Conservation (phyloP, 768 basidiomycete species). For the Crassisporium funariophilum region DNA sequence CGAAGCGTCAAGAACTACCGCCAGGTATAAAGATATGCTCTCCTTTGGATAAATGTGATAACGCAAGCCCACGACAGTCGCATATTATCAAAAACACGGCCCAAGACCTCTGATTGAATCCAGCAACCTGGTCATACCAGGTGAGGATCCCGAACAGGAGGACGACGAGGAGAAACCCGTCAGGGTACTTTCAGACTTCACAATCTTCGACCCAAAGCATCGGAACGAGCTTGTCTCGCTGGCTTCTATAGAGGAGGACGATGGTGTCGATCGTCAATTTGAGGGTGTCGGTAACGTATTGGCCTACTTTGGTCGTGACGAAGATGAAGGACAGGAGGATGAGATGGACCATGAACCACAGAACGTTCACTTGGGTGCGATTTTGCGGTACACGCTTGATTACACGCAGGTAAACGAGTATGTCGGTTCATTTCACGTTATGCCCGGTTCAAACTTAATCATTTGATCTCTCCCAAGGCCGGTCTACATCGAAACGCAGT, state of each 20-base stretch:
- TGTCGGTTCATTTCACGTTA: conserved; percentile 23
- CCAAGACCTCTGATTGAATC: conserved; percentile 38
- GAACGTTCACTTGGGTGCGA: conserved; percentile 47
- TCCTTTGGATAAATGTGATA: not conserved
- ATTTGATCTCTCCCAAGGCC: conserved; percentile 42
- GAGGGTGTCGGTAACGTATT: conserved; percentile 59
- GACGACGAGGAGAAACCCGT: conserved; percentile 50
- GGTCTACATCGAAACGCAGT: conserved; percentile 64
- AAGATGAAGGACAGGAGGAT: conserved; percentile 61
- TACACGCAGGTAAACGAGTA: conserved; percentile 54
- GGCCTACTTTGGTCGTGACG: conserved; percentile 52
- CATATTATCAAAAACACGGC: conserved; percentile 39
- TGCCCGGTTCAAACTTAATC: not conserved
- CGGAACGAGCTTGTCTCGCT: conserved; percentile 50
- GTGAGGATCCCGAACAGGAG: conserved; percentile 31
- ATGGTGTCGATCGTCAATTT: conserved; percentile 41
- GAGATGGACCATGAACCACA: conserved; percentile 36
- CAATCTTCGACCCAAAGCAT: conserved; percentile 58
- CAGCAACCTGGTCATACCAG: conserved; percentile 35
- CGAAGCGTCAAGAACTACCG: conserved; percentile 26
- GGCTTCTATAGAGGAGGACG: conserved; percentile 45
- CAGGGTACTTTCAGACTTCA: conserved; percentile 59
- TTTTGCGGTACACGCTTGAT: conserved; percentile 53
- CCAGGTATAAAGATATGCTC: no score
- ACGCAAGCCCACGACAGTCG: conserved; percentile 27